Percentiles rank a stretch among this genome's conserved stretches.
phyloP scores from a whole-genome alignment of 2,329 filamentous ascomycete species.

The Ilyonectria sp. region DNA sequence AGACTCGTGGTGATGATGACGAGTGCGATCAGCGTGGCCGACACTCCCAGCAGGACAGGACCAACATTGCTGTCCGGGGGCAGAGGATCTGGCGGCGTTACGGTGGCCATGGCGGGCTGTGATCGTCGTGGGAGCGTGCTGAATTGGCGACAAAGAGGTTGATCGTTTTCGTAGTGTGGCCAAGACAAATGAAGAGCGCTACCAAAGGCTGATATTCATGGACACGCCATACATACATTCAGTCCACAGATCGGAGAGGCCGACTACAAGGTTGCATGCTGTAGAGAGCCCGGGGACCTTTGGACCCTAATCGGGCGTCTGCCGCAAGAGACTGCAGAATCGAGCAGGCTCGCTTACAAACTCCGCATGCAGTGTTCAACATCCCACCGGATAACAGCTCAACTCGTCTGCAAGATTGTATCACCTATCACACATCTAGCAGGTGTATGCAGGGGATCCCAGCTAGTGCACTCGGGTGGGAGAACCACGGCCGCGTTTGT shows the following conservation, averaged over 20 bases:
- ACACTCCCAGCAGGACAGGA: conserved; percentile 51
- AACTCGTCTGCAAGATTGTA: background rate
- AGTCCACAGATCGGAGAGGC: background rate
- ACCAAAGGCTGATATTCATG: background rate
- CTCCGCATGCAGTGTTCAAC: background rate
- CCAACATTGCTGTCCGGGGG: conserved; percentile 55
- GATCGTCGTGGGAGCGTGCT: background rate
- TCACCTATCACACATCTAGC: background rate
- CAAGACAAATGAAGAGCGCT: background rate
- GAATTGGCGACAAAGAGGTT: background rate
- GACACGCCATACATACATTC: too few relatives aligned
- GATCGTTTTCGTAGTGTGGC: background rate
- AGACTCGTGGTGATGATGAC: conserved; percentile 52
- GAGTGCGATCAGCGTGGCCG: conserved; percentile 51
- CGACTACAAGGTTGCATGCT: background rate
- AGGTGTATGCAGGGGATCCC: background rate
- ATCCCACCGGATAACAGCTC: background rate
- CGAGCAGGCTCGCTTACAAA: background rate
- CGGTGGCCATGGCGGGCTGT: conserved; percentile 30
- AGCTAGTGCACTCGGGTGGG: background rate
- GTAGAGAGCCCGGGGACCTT: background rate
- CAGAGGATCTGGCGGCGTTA: conserved; percentile 46
- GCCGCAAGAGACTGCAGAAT: background rate
- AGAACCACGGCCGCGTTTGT: background rate
- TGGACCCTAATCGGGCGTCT: background rate